Percentiles rank a stretch among this genome's conserved stretches.
Evolutionary conservation across 1,139 yeast species (phyloP).

Genomic region (Geotrichum cucujoidarum): DNA sequence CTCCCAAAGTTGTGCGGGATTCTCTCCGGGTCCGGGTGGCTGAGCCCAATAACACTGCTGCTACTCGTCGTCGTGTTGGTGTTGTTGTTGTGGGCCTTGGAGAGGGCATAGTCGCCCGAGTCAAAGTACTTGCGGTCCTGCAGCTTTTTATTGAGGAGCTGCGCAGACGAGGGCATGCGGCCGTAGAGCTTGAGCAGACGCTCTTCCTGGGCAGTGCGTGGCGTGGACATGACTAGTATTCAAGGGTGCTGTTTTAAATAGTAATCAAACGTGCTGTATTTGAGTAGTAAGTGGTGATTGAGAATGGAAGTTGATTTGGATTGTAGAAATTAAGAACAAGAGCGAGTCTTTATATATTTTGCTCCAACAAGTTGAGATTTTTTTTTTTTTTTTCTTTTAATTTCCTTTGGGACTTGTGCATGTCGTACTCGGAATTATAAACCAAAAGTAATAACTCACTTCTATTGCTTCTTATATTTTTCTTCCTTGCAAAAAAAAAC

Average conservation of each 20-base stretch:
- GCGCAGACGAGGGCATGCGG: conserved; percentile 80
- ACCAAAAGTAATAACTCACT: not conserved
- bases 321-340: not conserved
- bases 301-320: not conserved
- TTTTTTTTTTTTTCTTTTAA: not conserved
- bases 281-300: not conserved
- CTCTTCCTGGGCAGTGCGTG: conserved; percentile 37
- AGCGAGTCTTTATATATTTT: too few relatives aligned
- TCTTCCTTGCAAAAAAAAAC: too few relatives aligned
- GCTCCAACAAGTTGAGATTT: not conserved
- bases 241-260: too few relatives aligned
- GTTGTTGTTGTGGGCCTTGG: conserved; percentile 48
- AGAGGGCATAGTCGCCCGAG: conserved; percentile 95
- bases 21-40: conserved; percentile 1
- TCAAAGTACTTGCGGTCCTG: conserved; percentile 88
- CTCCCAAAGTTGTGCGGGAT: not conserved
- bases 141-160: conserved; percentile 65
- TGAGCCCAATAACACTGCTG: not conserved
- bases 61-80: not conserved
- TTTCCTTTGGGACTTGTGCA: too few relatives aligned
- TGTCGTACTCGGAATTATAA: too few relatives aligned
- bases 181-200: conserved; percentile 74
- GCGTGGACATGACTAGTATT: not conserved
- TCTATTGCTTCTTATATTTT: too few relatives aligned
- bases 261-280: not conserved